Evolutionary conservation across 371 early-diverging fungal species (phyloP).

Genomic region (Rhizopus microsporus): DNA sequence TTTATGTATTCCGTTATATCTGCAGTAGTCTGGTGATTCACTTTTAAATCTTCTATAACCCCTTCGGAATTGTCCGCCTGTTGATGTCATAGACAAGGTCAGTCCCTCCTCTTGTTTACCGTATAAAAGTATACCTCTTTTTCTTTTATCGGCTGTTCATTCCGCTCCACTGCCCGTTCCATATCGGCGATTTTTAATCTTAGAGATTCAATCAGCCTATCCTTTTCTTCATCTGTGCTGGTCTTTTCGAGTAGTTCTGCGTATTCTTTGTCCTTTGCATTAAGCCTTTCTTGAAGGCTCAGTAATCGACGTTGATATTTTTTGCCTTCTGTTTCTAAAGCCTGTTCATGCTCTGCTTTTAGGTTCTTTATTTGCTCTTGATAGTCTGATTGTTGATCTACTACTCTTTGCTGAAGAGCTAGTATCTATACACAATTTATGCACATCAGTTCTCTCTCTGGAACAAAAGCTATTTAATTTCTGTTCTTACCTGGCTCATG

Average conservation of each 20-base stretch:
- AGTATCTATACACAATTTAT: conserved; percentile 15
- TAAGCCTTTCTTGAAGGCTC: conserved; percentile 31
- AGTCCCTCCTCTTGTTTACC: too few relatives aligned
- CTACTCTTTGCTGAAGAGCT: conserved; percentile 22
- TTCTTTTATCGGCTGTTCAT: neutral
- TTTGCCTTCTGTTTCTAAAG: conserved; percentile 30
- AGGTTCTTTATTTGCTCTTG: conserved; percentile 23
- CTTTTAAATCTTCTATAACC: neutral
- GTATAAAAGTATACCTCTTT: neutral
- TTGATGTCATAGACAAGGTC: too few relatives aligned
- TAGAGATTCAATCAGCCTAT: conserved; percentile 15
- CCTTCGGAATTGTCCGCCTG: neutral
- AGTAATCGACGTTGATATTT: conserved; percentile 32
- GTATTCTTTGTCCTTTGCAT: conserved; percentile 31
- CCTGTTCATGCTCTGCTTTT: conserved; percentile 21
- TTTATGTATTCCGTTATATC: conserved; percentile 1
- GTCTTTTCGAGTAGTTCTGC: conserved; percentile 19
- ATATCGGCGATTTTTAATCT: conserved; percentile 17
- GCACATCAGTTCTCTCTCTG: neutral
- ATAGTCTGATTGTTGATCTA: conserved; percentile 18
- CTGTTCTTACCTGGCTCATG: conserved; percentile 20
- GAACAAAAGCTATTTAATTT: neutral
- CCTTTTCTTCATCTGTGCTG: conserved; percentile 14
- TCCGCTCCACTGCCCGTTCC: neutral
- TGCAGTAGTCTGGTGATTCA: conserved; percentile 2